Evolutionary conservation across 768 basidiomycete species (phyloP), one percentile per base, ranked within the genome.

Genomic region (Paxillus rubicundulus): DNA sequence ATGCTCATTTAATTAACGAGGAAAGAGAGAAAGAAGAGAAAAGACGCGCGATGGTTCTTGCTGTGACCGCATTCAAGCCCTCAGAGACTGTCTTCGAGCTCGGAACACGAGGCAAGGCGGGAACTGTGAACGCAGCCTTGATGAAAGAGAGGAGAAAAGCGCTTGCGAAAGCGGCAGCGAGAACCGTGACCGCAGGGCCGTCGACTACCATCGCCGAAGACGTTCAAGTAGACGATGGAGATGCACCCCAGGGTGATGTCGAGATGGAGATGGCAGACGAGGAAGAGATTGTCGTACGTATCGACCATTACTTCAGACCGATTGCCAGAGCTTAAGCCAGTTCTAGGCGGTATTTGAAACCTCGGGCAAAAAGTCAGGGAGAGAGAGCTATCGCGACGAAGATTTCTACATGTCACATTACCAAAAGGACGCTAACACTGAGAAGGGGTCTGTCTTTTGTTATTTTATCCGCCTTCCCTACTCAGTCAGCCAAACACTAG

Each of bases 361-460:
- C 16, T 72, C 77, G 37, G 72, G 66, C 50, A 77, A 75, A 61
- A 81, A 74, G 45, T 60, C 57, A 9, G 64, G 56, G 7, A 75
- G 76, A 53, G 75, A 75, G 14, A 73, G 71, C 38, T 94, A 77
- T 70, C 82, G 82, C 9, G 95, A 98, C 60, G 78, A 84, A 2
- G 86, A 90, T 34, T 96, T 92, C 63, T 98, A 94, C 70, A 85
- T 98, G 82, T 88, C 90, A 2, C 85, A 98, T 74, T 85, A 86
- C 61, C 92, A 95, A 67, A 90, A 89, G 62, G 92, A 87, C 54
- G 86, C 89, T 33, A 75, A 78, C 47, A 86, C 92, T 1, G 95
- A 98, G 65, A 92, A 91, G 72, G 95, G 95, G 94, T 93, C 67
- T 51, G 79, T 70, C 40, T 45, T n/a, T 5, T 28, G 46, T 24